Base-by-base conservation (phyloP, 129 eudicot genomes). In the Artemisia argyi region DNA sequence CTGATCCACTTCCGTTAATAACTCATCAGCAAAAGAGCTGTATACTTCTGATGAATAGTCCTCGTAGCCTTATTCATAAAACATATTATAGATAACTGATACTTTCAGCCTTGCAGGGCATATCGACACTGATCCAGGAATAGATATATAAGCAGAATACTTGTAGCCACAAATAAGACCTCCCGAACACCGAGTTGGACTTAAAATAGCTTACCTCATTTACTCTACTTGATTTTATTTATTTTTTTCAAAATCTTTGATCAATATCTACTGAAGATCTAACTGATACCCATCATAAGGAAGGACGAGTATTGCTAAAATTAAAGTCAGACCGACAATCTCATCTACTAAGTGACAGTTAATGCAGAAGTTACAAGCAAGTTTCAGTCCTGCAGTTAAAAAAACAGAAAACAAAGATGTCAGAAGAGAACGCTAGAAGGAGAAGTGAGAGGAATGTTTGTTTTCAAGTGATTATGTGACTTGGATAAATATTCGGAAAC, bases 31-130 rank as follows among this genome's bases (percentile, higher is more conserved):
- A 75, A 22, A 73, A 63, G 19, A 75, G 61, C 61, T 60, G 72
- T 35, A 67, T 50, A 60, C 68, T 61, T 78, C 79, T 76, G 78
- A 81, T 73, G 77, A 77, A 83, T 56, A 71, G 68, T 77, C 85
- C 75, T 66, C 82, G 74, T 69, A 71, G 78, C 84, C 77, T 86
- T 79, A 83, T 86, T 89, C 69, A 74, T 59, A 55, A 72, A 47
- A 62, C 57, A 66, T 39, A 39, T 39, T 7, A 39, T 39, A 39
- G 46, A 39, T 39, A 39, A 39, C 46, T 39, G 46, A 39, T 7
- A 39, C 10, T 39, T 39, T 39, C 46, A 39, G 46, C 46, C 46
- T 39, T 55, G 79, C 57, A 64, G 66, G 80, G 32, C 90, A 88
- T 83, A 73, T 80, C 81, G 76, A 78, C 28, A 70, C 83, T 50